These are phyloP conservation scores for Murraya koenigii DNA, from an alignment of 345 rosid genomes.

Conservation along the genomic window DNA sequence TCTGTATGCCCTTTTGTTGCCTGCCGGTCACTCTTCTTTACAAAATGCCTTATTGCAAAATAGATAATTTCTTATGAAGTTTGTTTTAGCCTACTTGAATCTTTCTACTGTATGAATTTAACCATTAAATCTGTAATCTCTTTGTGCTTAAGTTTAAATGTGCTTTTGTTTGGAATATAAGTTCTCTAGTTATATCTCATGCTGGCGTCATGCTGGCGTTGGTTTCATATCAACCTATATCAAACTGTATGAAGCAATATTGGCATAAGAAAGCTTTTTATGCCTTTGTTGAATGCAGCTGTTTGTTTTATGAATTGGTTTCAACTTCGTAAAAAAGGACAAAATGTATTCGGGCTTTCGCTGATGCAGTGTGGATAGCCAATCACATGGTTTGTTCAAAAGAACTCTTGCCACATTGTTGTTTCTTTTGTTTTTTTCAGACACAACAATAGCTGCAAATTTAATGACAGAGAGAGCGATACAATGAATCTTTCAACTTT, in stretches of 20 bases:
- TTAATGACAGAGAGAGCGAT: not conserved
- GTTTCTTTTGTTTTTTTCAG: not conserved
- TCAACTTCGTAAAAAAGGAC: not conserved
- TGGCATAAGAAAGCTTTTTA: not conserved
- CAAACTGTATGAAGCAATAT: not conserved
- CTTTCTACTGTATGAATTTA: not conserved
- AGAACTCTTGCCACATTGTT: not conserved
- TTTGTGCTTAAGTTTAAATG: not conserved
- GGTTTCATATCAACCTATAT: not conserved
- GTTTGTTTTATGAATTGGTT: not conserved
- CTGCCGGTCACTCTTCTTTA: not conserved
- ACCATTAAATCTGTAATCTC: slow-evolving; percentile 7
- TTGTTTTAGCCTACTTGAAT: not conserved
- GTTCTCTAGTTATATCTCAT: not conserved
- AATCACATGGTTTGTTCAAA: not conserved
- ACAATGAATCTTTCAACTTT: not conserved
- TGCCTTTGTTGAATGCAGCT: not conserved
- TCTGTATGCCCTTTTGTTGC: not conserved
- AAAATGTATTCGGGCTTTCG: not conserved
- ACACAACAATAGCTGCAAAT: not conserved
- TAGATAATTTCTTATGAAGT: slow-evolving; percentile 5
- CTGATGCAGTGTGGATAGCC: not conserved
- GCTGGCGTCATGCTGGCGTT: too few relatives aligned
- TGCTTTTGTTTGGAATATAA: not conserved
- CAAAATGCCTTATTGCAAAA: not conserved